Evolutionary conservation across 108 stramenopile species (phyloP), one percentile per base, ranked within the genome.

Genomic region (Pseudonitzschia pungens): DNA sequence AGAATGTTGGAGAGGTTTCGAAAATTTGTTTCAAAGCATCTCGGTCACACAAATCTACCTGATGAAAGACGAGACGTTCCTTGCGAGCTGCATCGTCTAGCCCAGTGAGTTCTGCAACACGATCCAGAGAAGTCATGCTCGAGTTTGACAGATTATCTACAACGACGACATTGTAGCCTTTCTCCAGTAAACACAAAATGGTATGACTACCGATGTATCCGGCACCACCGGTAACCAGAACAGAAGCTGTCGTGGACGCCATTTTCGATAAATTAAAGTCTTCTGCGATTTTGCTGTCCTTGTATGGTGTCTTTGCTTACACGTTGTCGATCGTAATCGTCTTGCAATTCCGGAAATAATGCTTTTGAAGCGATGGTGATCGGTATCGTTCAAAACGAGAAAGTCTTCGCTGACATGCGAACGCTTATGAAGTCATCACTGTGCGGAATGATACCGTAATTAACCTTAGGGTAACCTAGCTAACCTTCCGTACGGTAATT

Each of bases 161-260:
- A 2, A 97, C 93, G 0, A 93, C 92, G 42, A 95, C 90, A 51
- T 87, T 82, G 83, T 97, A 97, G 59, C 81, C 84, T 60, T 81
- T 71, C 48, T 75, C 83, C 56, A 99, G 83, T 52, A 99, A 91
- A 83, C 86, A 86, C 12, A 97, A 76, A 42, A 98, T 77, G 20
- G 99, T 99, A 89, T 99, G 99, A 12, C 84, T 84, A 12, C 98
- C 99, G 67, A 99, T 99, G 91, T 96, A 99, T 48, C 99, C 99
- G 48, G 93, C 92, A 0, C 99, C 99, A 12, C 99, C 99, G 16
- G 98, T 92, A 0, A 98, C 96, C 14, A 99, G 87, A 69, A 98
- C 83, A 21, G 45, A 20, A 16, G 65, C 12, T 43, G 27, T 66
- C 36, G 65, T 18, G 2, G 45, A 18, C 45, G 45, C 45, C 45